Conservation (phyloP, 345 rosid genomes). For the Laguncularia racemosa region DNA sequence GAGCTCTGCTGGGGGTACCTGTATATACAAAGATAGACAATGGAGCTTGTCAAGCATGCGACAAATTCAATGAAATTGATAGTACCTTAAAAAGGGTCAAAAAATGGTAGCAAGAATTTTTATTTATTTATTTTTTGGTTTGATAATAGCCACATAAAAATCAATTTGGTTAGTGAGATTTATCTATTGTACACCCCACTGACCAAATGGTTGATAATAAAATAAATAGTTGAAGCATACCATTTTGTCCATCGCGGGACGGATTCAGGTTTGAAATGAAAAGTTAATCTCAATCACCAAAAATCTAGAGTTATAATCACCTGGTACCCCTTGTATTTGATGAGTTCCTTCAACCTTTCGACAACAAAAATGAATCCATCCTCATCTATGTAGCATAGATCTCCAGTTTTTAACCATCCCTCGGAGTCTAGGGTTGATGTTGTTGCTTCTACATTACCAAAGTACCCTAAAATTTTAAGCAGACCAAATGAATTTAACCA, state of each 20-base stretch:
- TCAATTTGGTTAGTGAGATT: not conserved
- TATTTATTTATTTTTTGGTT: too few species aligned
- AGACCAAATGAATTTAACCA: too few species aligned
- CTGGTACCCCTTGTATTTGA: slow-evolving; percentile 94
- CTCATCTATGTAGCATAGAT: slow-evolving; percentile 75
- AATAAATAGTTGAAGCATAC: too few species aligned
- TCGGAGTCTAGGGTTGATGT: slow-evolving; percentile 61
- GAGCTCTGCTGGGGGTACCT: slow-evolving; percentile 94
- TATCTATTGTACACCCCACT: too few species aligned
- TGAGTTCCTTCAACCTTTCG: slow-evolving; percentile 86
- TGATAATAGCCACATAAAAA: too few species aligned
- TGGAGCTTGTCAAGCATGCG: too few species aligned
- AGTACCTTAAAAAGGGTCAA: not conserved
- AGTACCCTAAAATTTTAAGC: slow-evolving; percentile 46
- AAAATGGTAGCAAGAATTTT: too few species aligned
- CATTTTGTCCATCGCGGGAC: too few species aligned
- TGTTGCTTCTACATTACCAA: slow-evolving; percentile 70
- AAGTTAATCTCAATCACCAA: too few species aligned
- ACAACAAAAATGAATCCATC: slow-evolving; percentile 82
- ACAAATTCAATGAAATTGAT: too few species aligned
- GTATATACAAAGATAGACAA: not conserved
- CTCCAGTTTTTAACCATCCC: slow-evolving; percentile 98
- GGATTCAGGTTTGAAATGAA: too few species aligned
- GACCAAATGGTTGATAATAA: too few species aligned
- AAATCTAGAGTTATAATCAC: slow-evolving; percentile 15